These are phyloP conservation scores for Starmerella etchellsii DNA, from an alignment of 805 yeast species.

Conservation along the genomic window DNA sequence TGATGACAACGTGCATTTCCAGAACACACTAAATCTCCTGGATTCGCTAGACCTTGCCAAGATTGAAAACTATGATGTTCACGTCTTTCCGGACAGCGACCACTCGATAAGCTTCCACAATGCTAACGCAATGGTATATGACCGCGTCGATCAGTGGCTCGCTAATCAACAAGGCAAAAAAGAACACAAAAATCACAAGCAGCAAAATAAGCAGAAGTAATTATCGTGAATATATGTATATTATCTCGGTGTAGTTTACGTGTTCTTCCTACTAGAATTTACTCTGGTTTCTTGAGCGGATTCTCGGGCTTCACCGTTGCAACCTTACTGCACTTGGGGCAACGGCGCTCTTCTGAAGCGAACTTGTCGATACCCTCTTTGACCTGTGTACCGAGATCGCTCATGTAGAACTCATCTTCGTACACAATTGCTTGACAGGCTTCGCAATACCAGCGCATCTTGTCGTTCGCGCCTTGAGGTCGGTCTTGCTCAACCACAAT, in stretches of 20 bases:
- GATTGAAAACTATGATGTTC: slow-evolving; percentile 83
- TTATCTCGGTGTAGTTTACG: too few relatives aligned
- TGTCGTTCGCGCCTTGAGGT: slow-evolving; percentile 57
- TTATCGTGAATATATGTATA: too few relatives aligned
- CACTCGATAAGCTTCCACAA: slow-evolving; percentile 72
- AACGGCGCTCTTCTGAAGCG: slow-evolving; percentile 53
- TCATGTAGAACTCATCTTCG: slow-evolving; percentile 59
- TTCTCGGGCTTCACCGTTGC: slow-evolving; percentile 18
- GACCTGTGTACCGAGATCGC: slow-evolving; percentile 81
- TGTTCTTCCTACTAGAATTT: too few relatives aligned
- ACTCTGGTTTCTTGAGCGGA: slow-evolving; percentile 17
- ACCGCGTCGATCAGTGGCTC: slow-evolving; percentile 60
- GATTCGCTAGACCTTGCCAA: slow-evolving; percentile 60
- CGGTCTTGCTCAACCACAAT: slow-evolving; percentile 87
- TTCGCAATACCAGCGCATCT: slow-evolving; percentile 77
- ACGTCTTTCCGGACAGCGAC: slow-evolving; percentile 84
- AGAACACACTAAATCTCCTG: slow-evolving; percentile 64
- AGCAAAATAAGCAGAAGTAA: too few relatives aligned
- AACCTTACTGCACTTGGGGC: slow-evolving; percentile 56
- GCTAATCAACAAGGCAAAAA: slow-evolving; percentile 22
- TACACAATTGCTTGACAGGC: slow-evolving; percentile 52
- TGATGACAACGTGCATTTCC: slow-evolving; percentile 95
- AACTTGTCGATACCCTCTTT: slow-evolving; percentile 65
- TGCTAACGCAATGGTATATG: slow-evolving; percentile 61
- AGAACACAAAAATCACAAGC: too few relatives aligned